Evolutionary conservation across 2,329 filamentous ascomycete genomes (phyloP), one percentile per base, ranked within the genome.

Genomic region (Curvularia sp.): DNA sequence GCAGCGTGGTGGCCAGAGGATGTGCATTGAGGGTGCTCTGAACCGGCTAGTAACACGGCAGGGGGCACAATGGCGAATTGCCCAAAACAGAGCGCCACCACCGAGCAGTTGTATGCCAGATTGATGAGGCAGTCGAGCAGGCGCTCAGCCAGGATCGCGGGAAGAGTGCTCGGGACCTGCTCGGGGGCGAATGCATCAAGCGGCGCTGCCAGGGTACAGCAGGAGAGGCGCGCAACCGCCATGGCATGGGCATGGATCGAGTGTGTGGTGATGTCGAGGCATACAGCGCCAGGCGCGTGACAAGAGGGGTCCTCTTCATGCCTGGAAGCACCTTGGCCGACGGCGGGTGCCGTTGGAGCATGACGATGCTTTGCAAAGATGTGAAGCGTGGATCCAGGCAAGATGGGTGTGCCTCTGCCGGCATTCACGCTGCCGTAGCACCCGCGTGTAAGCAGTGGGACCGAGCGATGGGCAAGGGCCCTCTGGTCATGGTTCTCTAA

Each of bases 391-490:
- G 70, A 66, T 64, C 66, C 68, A 64, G 60, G 61, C 69, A 67
- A 47, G 43, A 61, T 58, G 69, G 65, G 68, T 18, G 27, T 75
- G 73, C 69, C 69, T 73, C 69, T 66, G 74, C 59, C 68, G 69
- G 62, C 66, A 66, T 65, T 66, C 65, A 62, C 69, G 66, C 69
- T 74, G 71, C 73, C 72, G 74, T 74, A 73, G 72, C 67, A 74
- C 65, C 71, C 72, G 72, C 70, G 57, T 71, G 71, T 64, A 71
- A 72, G 68, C 67, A 65, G 70, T 67, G 64, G 64, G 66, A 59
- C 55, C 61, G 62, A 64, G 65, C 60, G 62, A 57, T 61, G 66
- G 65, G 65, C 64, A 64, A 64, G 63, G 51, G 43, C 43, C 55
- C 65, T 59, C 65, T 60, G 63, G 54, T 63, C 62, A 66, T 63